Evolutionary conservation across 495 filamentous ascomycete genomes (phyloP), one percentile per base, ranked within the genome.

Genomic region (Aspergillus sparsus): DNA sequence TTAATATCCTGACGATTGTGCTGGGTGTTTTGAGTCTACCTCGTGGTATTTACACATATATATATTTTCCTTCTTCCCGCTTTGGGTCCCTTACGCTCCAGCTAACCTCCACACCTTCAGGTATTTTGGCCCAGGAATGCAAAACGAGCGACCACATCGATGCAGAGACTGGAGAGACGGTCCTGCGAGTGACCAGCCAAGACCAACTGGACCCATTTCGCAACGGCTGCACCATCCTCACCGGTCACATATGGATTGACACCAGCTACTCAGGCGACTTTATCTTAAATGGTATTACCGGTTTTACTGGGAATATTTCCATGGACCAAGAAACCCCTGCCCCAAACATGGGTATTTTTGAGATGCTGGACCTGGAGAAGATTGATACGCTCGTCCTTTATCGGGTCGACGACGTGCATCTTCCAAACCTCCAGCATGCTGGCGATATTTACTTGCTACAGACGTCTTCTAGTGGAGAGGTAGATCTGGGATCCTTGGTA

Each of bases 201-300:
- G 53, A 46, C 18, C 21, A 55, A n/a, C 53, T 55, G 18, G 39
- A 46, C 11, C 21, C 46, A 11, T 55, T 55, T 44, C 50, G 34
- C 32, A 41, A 55, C n/a, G 39, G 53, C 53, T 55, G 53, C 39
- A 55, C 12, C 18, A 55, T 27, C 10, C 44, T 55, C 39, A 55
- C 37, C 8, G 53, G 53, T 32, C 27, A 55, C 18, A 55, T 55
- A 37, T 6, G n/a, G 37, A 45, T 55, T 32, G 37, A 45, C 11
- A 7, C 53, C 39, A 37, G 39, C 53, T 55, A 55, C 53, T 45
- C 18, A n/a, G 53, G 41, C 39, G 53, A 55, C 53, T 55, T 55
- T 16, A 18, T 55, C 12, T 31, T 55, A 3, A 15, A 45, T 11
- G 53, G 53, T 2, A 15, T 55, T 15, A 55, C 39, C 27, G 18